A percentile compares a stretch with the other conserved stretches of the same genome.
These are phyloP conservation scores for Chrysanthemum seticuspe DNA, from an alignment of 129 eudicot species.

Conservation along the genomic window DNA sequence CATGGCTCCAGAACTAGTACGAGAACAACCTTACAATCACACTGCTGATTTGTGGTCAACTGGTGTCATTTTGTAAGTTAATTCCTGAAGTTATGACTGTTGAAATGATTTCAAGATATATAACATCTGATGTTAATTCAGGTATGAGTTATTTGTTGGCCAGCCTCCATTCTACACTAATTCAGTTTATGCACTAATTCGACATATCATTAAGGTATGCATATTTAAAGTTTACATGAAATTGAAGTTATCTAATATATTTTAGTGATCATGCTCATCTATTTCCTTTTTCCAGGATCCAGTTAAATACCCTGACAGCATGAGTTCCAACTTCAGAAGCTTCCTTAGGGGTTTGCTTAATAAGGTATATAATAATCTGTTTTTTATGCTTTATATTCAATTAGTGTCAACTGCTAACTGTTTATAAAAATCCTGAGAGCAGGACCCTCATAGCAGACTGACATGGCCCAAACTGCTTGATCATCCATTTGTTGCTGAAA, in stretches of 20 bases:
- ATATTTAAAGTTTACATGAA: not conserved
- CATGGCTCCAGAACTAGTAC: conserved; percentile 99
- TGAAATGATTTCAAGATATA: not conserved
- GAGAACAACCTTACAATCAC: conserved; percentile 99
- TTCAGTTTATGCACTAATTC: conserved; percentile 89
- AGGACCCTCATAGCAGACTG: conserved; percentile 90
- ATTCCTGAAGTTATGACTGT: not conserved
- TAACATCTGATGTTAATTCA: conserved; percentile 23
- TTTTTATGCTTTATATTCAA: conserved; percentile 5
- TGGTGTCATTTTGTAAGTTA: conserved; percentile 92
- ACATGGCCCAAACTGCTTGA: conserved; percentile 97
- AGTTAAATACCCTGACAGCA: conserved; percentile 88
- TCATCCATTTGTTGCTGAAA: conserved; percentile 86
- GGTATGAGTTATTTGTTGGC: conserved; percentile 98
- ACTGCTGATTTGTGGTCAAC: conserved; percentile 97
- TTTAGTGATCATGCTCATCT: not conserved
- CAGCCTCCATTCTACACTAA: conserved; percentile 99
- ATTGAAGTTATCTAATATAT: not conserved
- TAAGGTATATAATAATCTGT: conserved; percentile 49
- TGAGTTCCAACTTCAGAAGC: conserved; percentile 82
- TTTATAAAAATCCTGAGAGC: conserved; percentile 25
- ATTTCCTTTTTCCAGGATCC: conserved; percentile 64
- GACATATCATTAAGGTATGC: conserved; percentile 89
- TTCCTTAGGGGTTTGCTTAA: conserved; percentile 92
- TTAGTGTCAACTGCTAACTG: conserved; percentile 2